These are phyloP conservation scores for Vigna mungo DNA, from an alignment of 306 rosid species.

Conservation along the genomic window DNA sequence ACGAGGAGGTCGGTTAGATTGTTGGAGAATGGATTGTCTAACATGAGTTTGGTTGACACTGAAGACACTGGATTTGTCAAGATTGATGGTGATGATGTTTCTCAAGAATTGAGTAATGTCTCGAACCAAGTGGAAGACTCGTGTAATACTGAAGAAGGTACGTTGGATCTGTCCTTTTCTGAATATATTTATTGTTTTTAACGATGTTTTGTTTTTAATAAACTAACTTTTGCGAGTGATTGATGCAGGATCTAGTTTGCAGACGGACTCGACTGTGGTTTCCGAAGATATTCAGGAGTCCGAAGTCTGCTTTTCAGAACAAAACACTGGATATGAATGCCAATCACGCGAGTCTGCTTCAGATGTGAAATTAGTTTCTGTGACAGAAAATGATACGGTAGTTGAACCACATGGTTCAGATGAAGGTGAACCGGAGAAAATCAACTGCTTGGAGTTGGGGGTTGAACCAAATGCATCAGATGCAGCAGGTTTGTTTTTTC, in stretches of 20 bases:
- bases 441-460: background rate
- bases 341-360: conserved; percentile 8
- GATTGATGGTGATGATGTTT: conserved; percentile 42
- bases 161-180: background rate
- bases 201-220: background rate
- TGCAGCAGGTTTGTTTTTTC: conserved; percentile 35
- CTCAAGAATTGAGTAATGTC: conserved; percentile 47
- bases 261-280: conserved; percentile 34
- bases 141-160: conserved; percentile 48
- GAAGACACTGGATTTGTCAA: conserved; percentile 40
- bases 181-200: background rate
- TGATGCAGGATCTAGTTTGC: conserved; percentile 49
- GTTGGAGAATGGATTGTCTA: conserved; percentile 64
- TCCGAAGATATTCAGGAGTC: conserved; percentile 40
- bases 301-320: conserved; percentile 49
- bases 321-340: conserved; percentile 10
- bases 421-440: conserved; percentile 16
- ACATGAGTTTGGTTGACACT: conserved; percentile 54
- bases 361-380: conserved; percentile 34
- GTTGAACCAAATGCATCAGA: conserved; percentile 4
- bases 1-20: conserved; percentile 79
- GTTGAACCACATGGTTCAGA: background rate
- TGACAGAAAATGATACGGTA: background rate
- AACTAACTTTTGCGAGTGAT: background rate
- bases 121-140: conserved; percentile 40